phyloP scores from a whole-genome alignment of 108 stramenopile genomes.

The Aurantiochytrium sp. region DNA sequence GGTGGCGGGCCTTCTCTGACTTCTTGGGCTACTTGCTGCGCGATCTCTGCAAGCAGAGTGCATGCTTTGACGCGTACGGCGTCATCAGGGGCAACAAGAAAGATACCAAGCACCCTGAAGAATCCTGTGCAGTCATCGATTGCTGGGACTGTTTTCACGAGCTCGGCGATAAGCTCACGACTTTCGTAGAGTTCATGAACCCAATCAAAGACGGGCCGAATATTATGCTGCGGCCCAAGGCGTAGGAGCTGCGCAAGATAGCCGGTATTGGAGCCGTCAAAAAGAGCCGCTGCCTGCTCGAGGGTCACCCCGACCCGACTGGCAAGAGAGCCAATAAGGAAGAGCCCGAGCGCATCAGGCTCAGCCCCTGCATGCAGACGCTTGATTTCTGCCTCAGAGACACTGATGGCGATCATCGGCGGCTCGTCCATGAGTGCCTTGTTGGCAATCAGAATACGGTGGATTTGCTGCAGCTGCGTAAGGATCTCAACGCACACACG shows the following conservation, averaged over 20 bases:
- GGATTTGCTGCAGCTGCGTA: background rate
- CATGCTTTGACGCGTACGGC: background rate
- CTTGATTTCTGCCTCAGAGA: background rate
- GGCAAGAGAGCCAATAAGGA: background rate
- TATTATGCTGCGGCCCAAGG: background rate
- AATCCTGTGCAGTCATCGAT: background rate
- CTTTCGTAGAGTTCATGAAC: background rate
- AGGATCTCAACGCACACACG: background rate
- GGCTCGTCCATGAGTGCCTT: background rate
- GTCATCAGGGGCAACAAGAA: background rate
- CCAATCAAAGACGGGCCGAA: background rate
- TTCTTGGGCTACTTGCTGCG: background rate
- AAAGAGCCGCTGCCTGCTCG: background rate
- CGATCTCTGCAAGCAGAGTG: background rate
- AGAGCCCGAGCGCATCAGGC: background rate
- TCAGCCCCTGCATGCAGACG: background rate
- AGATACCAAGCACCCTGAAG: background rate
- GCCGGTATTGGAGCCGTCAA: background rate
- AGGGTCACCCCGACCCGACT: background rate
- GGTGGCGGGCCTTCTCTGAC: background rate
- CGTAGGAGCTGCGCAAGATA: background rate
- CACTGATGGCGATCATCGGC: background rate
- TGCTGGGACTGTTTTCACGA: background rate
- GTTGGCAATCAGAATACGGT: background rate
- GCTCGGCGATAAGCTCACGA: background rate